Evolutionary conservation across 2,329 filamentous ascomycete species (phyloP).

Genomic region (Geoglossum cookeanum): DNA sequence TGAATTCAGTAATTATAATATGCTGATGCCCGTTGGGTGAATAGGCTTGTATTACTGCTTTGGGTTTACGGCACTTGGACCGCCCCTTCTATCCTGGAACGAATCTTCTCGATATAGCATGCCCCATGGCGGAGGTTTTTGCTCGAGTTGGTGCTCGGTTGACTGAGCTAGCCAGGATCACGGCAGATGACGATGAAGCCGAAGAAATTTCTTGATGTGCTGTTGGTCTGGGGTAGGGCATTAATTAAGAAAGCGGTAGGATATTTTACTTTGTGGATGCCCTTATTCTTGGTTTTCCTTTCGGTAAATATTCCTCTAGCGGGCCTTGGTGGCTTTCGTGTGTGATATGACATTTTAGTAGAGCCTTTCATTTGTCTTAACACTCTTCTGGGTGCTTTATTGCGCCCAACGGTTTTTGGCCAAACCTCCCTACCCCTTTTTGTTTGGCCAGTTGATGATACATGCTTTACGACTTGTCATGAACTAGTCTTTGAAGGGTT

Average conservation of each 20-base stretch:
- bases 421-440: neutral
- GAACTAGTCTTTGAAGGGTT: neutral
- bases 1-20: neutral
- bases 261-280: neutral
- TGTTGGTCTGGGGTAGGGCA: neutral
- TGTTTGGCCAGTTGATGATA: neutral
- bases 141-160: constrained; percentile 40
- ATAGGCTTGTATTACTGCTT: constrained; percentile 63
- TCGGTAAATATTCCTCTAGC: neutral
- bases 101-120: constrained; percentile 51
- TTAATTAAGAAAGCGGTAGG: neutral
- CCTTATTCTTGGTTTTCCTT: neutral
- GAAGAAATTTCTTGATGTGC: neutral
- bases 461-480: neutral
- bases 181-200: constrained; percentile 27
- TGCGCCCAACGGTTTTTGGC: neutral
- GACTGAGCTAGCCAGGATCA: constrained; percentile 43
- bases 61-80: constrained; percentile 62
- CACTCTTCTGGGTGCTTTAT: neutral
- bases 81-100: constrained; percentile 43
- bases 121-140: constrained; percentile 58
- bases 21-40: constrained; percentile 9
- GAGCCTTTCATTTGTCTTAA: neutral
- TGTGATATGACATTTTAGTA: neutral
- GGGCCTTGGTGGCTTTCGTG: no score